These are phyloP conservation scores for Vigna angularis DNA, from an alignment of 306 rosid genomes.

Conservation along the genomic window DNA sequence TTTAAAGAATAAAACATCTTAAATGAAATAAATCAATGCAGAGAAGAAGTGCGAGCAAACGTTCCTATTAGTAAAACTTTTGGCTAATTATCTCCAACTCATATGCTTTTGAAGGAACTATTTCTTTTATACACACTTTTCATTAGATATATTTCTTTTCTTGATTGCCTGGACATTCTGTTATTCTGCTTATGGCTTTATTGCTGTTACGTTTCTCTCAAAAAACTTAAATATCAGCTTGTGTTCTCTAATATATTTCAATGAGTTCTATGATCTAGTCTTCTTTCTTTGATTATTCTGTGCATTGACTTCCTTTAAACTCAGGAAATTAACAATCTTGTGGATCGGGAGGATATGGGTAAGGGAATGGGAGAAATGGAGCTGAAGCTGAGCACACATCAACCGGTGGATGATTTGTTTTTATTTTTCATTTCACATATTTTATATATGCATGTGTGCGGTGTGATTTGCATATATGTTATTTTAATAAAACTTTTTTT, in stretches of 20 bases:
- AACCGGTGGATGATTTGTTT: slow-evolving; percentile 51
- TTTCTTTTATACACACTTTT: not conserved
- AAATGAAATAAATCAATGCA: not conserved
- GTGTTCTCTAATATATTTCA: slow-evolving; percentile 10
- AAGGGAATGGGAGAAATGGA: slow-evolving; percentile 38
- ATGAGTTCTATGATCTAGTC: not conserved
- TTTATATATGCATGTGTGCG: slow-evolving; percentile 11
- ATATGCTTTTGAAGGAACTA: not conserved
- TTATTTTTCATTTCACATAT: slow-evolving; percentile 24
- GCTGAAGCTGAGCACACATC: slow-evolving; percentile 40
- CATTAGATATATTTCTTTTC: not conserved
- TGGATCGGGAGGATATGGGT: slow-evolving; percentile 44
- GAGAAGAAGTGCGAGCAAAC: not conserved
- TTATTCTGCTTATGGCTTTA: slow-evolving; percentile 19
- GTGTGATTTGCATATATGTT: slow-evolving; percentile 13
- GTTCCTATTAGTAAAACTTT: not conserved
- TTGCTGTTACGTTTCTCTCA: not conserved
- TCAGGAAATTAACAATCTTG: slow-evolving; percentile 45
- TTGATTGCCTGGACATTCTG: not conserved
- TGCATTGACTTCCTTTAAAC: slow-evolving; percentile 19
- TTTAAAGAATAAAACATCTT: slow-evolving; percentile 4
- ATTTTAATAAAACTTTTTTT: slow-evolving; percentile 39
- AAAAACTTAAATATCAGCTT: not conserved
- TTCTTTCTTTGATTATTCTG: slow-evolving; percentile 10
- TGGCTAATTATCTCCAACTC: not conserved